Percentiles rank a stretch among this genome's conserved stretches.
phyloP scores from a whole-genome alignment of 768 basidiomycete genomes.

The Trametes cubensis region DNA sequence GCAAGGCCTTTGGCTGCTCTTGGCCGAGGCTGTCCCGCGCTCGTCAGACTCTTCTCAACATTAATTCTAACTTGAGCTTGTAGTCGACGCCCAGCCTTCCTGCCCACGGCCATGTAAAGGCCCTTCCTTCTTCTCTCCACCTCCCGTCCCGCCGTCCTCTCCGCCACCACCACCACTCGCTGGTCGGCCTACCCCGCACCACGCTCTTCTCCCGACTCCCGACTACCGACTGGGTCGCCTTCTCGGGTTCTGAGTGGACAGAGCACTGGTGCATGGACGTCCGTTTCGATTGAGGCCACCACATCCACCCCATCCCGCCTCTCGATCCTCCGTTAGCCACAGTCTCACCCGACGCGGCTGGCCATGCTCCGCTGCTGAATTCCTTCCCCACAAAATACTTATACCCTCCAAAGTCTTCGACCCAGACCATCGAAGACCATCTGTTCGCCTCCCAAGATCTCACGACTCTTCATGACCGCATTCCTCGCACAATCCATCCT shows the following conservation, averaged over 20 bases:
- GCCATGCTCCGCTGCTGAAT: slow-evolving; percentile 5
- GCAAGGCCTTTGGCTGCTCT: too few relatives aligned
- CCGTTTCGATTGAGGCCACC: slow-evolving; percentile 2
- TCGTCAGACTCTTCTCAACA: too few relatives aligned
- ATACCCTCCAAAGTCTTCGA: slow-evolving; percentile 3
- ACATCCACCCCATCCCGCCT: background rate
- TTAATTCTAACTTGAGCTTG: too few relatives aligned
- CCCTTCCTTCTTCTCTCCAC: background rate
- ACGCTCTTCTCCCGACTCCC: background rate
- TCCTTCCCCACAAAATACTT: background rate
- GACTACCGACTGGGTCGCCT: background rate
- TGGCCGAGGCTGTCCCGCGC: too few relatives aligned
- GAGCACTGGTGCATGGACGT: background rate
- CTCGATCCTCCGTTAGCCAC: background rate
- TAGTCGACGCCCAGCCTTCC: background rate
- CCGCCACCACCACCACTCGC: background rate
- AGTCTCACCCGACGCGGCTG: background rate
- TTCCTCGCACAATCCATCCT: background rate
- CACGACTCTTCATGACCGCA: slow-evolving; percentile 14
- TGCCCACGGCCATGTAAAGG: slow-evolving; percentile 3
- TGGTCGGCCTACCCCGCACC: background rate
- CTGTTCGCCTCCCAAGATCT: background rate
- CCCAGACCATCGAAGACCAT: background rate
- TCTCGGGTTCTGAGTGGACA: background rate
- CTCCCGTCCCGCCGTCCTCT: background rate